Evolutionary conservation across 805 yeast genomes (phyloP), one percentile per base, ranked within the genome.

Genomic region (Hanseniaspora thailandica): DNA sequence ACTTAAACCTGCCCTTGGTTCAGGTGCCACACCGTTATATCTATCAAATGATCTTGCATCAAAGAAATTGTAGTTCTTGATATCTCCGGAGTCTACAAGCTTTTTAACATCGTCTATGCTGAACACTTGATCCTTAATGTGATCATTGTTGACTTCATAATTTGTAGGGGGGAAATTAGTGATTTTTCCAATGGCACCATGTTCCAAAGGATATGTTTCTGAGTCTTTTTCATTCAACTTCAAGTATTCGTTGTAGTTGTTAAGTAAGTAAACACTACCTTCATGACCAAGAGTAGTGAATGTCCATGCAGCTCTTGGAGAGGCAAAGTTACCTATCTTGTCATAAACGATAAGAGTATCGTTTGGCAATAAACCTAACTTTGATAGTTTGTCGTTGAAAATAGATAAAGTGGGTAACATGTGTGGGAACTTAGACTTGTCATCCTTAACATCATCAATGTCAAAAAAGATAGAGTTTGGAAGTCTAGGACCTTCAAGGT

Each of bases 281-380:
- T 31, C 19, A 65, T 89, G 97, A 7, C 90, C 90, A 65, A 84
- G 86, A 0, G 84, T 71, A 35, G 80, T 75, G 61, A 93, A 75
- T 59, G 89, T 86, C 96, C 97, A 93, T 0, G 88, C 89, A 17
- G 85, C 94, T 59, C 98, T 75, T 36, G 97, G 96, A 2, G 89
- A 80, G 40, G 95, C 81, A 65, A 90, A 87, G 57, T 84, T 81
- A 2, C 95, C 95, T 47, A 76, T 75, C 58, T 81, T 80, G 67
- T 93, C 98, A 65, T 93, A 93, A 12, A 93, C 78, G 10, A 93
- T 82, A 38, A 93, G 63, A 13, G 71, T 68, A 58, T 89, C 93
- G 47, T 71, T 68, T 25, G 68, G 68, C 3, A 62, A 58, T 28
- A 86, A 62, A 1, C 93, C 93, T 55, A 86, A 65, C 15, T 74